Percentiles rank a stretch among this genome's conserved stretches.
These are phyloP conservation scores for Diaporthe capsici DNA, from an alignment of 2,329 filamentous ascomycete genomes.

Conservation along the genomic window DNA sequence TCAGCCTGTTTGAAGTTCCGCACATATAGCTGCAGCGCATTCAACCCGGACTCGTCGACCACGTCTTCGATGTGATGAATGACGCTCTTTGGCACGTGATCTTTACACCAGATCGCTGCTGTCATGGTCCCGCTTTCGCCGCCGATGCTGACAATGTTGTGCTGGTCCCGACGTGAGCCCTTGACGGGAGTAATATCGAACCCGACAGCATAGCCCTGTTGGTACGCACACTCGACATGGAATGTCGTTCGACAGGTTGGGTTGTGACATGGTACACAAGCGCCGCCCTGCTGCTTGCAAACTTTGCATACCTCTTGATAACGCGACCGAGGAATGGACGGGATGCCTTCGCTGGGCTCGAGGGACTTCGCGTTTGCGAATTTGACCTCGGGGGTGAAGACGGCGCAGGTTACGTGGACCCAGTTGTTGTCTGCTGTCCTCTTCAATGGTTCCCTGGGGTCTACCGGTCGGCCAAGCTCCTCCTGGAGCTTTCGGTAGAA, in stretches of 20 bases:
- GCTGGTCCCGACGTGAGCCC: slow-evolving; percentile 85
- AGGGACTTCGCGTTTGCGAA: slow-evolving; percentile 88
- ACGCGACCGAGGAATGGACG: slow-evolving; percentile 79
- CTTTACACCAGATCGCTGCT: slow-evolving; percentile 92
- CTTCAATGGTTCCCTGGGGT: slow-evolving; percentile 92
- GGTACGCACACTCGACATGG: slow-evolving; percentile 92
- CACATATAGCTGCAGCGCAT: slow-evolving; percentile 87
- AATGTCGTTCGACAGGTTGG: slow-evolving; percentile 76
- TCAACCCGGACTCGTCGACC: slow-evolving; percentile 79
- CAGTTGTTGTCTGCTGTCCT: slow-evolving; percentile 97
- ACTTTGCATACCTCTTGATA: slow-evolving; percentile 87
- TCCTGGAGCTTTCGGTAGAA: slow-evolving; percentile 87
- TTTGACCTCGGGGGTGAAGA: slow-evolving; percentile 93
- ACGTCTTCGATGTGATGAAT: slow-evolving; percentile 85
- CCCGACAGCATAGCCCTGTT: slow-evolving; percentile 85
- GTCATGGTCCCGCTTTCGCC: slow-evolving; percentile 86
- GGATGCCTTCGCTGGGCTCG: slow-evolving; percentile 90
- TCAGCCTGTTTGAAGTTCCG: slow-evolving; percentile 96
- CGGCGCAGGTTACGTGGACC: slow-evolving; percentile 94
- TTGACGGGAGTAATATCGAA: slow-evolving; percentile 95
- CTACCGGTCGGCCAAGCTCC: slow-evolving; percentile 83
- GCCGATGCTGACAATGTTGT: slow-evolving; percentile 84
- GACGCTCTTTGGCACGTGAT: slow-evolving; percentile 81
- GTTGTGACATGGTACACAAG: slow-evolving; percentile 82
- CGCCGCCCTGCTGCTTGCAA: slow-evolving; percentile 82